These are phyloP conservation scores for Marchantia polymorpha DNA, from an alignment of 225 moss, liverwort and hornwort species.

Conservation along the genomic window DNA sequence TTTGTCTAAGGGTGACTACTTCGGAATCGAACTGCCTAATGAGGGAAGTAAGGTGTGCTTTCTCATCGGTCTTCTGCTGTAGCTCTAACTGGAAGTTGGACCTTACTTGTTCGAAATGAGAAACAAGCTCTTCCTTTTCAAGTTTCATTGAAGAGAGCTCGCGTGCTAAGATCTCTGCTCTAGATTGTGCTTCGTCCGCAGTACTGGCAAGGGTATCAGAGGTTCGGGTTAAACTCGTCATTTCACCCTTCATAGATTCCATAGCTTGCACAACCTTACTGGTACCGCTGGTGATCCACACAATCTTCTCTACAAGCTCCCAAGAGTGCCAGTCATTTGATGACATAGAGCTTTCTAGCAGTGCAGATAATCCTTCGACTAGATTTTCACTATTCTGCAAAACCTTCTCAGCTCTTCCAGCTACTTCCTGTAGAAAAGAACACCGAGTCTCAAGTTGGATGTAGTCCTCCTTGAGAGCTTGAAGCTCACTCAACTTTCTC, in stretches of 20 bases:
- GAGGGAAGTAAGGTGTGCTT: constrained; percentile 29
- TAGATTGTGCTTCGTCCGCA: constrained; percentile 18
- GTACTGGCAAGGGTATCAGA: not conserved
- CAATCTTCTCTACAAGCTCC: constrained; percentile 28
- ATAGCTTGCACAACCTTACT: constrained; percentile 26
- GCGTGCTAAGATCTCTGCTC: constrained; percentile 10
- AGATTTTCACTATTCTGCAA: constrained; percentile 30
- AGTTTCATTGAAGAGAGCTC: constrained; percentile 25
- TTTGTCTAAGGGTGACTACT: constrained; percentile 6
- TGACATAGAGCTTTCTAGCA: constrained; percentile 10
- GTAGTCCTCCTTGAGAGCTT: constrained; percentile 26
- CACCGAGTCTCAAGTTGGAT: constrained; percentile 34
- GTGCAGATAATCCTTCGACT: constrained; percentile 19
- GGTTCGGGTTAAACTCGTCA: not conserved
- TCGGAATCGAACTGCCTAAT: constrained; percentile 36
- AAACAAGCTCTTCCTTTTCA: constrained; percentile 32
- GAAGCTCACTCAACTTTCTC: constrained; percentile 41
- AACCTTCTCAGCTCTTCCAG: constrained; percentile 24
- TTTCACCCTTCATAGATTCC: constrained; percentile 12
- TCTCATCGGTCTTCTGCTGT: constrained; percentile 31
- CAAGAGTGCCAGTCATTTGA: constrained; percentile 28
- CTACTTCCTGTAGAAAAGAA: constrained; percentile 27
- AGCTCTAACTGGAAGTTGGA: constrained; percentile 21
- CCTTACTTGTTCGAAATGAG: constrained; percentile 18
- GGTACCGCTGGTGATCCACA: constrained; percentile 26